Evolutionary conservation across 2,329 filamentous ascomycete species (phyloP), one percentile per base, ranked within the genome.

Genomic region (Orbilia ellipsospora): DNA sequence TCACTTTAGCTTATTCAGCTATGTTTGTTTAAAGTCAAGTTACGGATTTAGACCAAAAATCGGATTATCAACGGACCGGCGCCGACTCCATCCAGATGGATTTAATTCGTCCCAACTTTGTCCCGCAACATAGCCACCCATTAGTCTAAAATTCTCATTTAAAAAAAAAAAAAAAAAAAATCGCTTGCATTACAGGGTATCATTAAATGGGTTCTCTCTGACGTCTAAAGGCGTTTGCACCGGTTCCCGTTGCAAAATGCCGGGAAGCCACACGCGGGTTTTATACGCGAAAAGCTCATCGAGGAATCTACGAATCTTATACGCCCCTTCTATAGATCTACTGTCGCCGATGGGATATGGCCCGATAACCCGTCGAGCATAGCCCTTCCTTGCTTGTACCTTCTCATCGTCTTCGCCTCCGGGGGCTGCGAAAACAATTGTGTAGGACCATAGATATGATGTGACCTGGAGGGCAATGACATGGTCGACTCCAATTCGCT

Each of bases 341-440:
- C 23, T 61, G 50, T 61, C 57, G 16, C 57, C 57, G n/a, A 61
- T 61, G 48, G 57, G 57, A 36, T 61, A 45, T 4, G 57, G 57
- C 1, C 57, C 57, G 15, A 61, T 31, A 2, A 61, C 57, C 16
- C 44, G 18, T 2, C 57, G 42, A 23, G 57, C 10, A 20, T 61
- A 61, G 2, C 57, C 57, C 28, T 45, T 61, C 50, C 42, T 28
- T 6, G 57, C 57, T 31, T 61, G 57, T 15, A 61, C 57, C 36
- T 50, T 61, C 10, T 42, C 44, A 20, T 61, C 57, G 0, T 50
- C 57, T 28, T 61, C 57, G 4, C 40, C 20, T 13, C 57, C 50
- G 1, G 42, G 57, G 4, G 23, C 20, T 13, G 57, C 57, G 7
- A 61, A 61, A 18, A 61, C 57, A 13, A 61, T 61, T 4, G 42